A percentile compares a stretch with the other conserved stretches of the same genome.
Conservation (phyloP, 2,329 filamentous ascomycete genomes). For the Xylaria hypoxylon region DNA sequence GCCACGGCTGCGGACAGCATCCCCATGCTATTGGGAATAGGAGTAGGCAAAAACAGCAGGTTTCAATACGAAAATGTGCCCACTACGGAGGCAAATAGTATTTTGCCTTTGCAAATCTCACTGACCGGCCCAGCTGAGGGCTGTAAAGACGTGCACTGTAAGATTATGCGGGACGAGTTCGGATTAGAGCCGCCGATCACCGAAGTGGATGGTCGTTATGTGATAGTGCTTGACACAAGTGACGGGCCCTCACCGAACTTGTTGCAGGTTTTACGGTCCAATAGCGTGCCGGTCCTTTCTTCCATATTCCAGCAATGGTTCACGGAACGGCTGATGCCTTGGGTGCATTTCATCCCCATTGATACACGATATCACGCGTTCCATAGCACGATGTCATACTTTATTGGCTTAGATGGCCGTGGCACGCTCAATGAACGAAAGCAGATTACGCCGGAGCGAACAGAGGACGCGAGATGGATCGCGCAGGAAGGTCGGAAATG, state of each 20-base stretch:
- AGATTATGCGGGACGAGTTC: conserved; percentile 64
- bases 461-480: conserved; percentile 71
- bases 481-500: conserved; percentile 73
- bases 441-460: conserved; percentile 61
- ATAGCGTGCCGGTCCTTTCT: conserved; percentile 75
- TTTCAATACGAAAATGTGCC: conserved; percentile 69
- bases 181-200: conserved; percentile 62
- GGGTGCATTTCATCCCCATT: conserved; percentile 84
- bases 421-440: conserved; percentile 59
- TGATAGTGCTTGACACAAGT: conserved; percentile 79
- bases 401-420: conserved; percentile 67
- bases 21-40: conserved; percentile 67
- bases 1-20: conserved; percentile 62
- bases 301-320: conserved; percentile 84
- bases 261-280: conserved; percentile 73
- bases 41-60: conserved; percentile 52
- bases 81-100: conserved; percentile 64
- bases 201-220: conserved; percentile 74
- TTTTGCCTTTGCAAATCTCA: conserved; percentile 67
- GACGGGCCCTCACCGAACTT: conserved; percentile 71
- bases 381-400: conserved; percentile 80
- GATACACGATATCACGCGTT: conserved; percentile 79
- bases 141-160: conserved; percentile 64
- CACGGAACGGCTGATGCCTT: conserved; percentile 77
- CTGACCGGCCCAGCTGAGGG: conserved; percentile 68